These are phyloP conservation scores for Solanum clarkiae DNA, from an alignment of 257 asterid species.

Conservation along the genomic window DNA sequence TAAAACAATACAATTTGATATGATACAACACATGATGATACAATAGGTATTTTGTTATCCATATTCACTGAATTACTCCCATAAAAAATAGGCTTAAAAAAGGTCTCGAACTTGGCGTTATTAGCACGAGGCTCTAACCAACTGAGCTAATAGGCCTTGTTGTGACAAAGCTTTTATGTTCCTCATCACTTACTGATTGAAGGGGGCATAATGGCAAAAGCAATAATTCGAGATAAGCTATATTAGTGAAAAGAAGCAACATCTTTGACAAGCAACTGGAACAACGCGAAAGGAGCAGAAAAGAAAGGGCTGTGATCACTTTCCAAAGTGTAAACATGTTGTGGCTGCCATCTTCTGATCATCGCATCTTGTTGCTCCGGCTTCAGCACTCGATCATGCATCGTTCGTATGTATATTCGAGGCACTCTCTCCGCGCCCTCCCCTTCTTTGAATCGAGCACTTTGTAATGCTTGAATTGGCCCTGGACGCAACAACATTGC, in stretches of 20 bases:
- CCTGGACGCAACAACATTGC: conserved; percentile 63
- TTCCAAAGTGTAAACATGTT: conserved; percentile 42
- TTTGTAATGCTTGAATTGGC: conserved; percentile 45
- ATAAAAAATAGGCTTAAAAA: too few species aligned
- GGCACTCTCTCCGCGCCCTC: conserved; percentile 34
- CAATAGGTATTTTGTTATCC: too few species aligned
- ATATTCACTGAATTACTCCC: too few species aligned
- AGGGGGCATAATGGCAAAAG: background rate
- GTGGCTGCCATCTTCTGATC: conserved; percentile 70
- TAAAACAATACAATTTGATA: too few species aligned
- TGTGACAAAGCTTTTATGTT: too few species aligned
- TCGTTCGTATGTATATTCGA: conserved; percentile 46
- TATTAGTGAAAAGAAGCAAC: conserved; percentile 14
- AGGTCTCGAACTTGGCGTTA: background rate
- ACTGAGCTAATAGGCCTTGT: conserved; percentile 10
- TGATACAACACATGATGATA: too few species aligned
- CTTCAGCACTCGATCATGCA: conserved; percentile 33
- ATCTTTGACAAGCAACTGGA: conserved; percentile 52
- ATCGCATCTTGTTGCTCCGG: conserved; percentile 61
- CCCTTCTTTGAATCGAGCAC: conserved; percentile 16
- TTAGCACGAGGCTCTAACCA: conserved; percentile 26
- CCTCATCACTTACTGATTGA: too few species aligned
- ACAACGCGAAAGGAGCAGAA: conserved; percentile 56
- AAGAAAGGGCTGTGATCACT: conserved; percentile 86
- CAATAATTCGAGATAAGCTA: background rate